phyloP scores from a whole-genome alignment of 768 basidiomycete species.

The Russula lepida region DNA sequence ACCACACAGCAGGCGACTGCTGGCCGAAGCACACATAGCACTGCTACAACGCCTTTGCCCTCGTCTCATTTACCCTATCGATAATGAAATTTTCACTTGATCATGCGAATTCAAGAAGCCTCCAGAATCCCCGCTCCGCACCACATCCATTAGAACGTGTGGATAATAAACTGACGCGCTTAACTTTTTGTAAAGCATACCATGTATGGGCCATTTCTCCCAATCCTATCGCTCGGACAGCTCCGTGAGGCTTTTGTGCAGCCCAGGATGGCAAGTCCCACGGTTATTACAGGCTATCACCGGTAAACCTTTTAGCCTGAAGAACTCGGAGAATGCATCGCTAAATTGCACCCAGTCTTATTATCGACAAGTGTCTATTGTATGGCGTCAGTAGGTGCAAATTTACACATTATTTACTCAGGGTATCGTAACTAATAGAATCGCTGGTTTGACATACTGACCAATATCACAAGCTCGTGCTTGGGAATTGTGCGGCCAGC shows the following conservation, averaged over 20 bases:
- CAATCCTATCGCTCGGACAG: no score
- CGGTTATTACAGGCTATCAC: not conserved
- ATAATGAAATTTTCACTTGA: not conserved
- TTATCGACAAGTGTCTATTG: conserved; percentile 13
- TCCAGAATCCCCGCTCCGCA: not conserved
- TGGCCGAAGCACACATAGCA: not conserved
- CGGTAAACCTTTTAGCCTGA: conserved; percentile 16
- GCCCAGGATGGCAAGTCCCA: not conserved
- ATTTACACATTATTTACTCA: conserved; percentile 21
- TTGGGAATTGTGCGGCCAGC: conserved; percentile 23
- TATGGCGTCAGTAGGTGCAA: not conserved
- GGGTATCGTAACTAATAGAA: conserved; percentile 23
- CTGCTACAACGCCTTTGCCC: not conserved
- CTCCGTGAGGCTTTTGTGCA: not conserved
- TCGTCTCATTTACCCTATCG: not conserved
- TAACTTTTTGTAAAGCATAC: not conserved
- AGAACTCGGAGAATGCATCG: conserved; percentile 16
- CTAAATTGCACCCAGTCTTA: conserved; percentile 9
- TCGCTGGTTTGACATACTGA: conserved; percentile 24
- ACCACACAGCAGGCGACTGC: not conserved
- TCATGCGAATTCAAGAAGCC: not conserved
- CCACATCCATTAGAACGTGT: not conserved
- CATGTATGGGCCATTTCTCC: not conserved
- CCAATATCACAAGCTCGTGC: conserved; percentile 31
- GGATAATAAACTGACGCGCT: not conserved